These are phyloP conservation scores for Coemansia sp. DNA, from an alignment of 192 early-diverging fungal species.

Conservation along the genomic window DNA sequence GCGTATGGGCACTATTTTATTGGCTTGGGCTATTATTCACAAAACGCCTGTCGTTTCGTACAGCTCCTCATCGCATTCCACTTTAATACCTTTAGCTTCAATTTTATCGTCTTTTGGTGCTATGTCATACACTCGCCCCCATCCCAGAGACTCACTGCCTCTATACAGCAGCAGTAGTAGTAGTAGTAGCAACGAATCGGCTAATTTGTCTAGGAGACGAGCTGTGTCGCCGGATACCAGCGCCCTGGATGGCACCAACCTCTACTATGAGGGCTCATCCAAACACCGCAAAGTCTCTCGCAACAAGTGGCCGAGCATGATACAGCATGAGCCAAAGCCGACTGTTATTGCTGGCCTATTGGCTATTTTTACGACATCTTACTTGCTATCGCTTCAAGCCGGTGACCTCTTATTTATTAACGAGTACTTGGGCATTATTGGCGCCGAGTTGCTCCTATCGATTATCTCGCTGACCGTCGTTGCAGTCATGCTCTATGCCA, in stretches of 20 bases:
- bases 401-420: conserved; percentile 55
- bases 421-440: conserved; percentile 50
- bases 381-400: conserved; percentile 39
- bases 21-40: too few species aligned
- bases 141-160: too few species aligned
- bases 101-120: too few species aligned
- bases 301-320: not conserved
- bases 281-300: not conserved
- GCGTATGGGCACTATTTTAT: too few species aligned
- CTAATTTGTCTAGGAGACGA: too few species aligned
- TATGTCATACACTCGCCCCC: too few species aligned
- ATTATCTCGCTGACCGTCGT: conserved; percentile 46
- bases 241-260: not conserved
- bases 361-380: not conserved
- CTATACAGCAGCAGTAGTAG: too few species aligned
- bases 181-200: too few species aligned
- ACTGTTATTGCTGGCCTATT: not conserved
- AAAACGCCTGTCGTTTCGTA: too few species aligned
- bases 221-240: not conserved
- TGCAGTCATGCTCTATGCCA: conserved; percentile 41
- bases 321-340: conserved; percentile 11
- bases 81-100: too few species aligned
- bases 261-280: not conserved
- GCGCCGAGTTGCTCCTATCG: conserved; percentile 45
- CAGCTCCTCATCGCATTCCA: too few species aligned